Conservation (phyloP, 148 eudicot species). For the Hydrangea macrophylla region DNA sequence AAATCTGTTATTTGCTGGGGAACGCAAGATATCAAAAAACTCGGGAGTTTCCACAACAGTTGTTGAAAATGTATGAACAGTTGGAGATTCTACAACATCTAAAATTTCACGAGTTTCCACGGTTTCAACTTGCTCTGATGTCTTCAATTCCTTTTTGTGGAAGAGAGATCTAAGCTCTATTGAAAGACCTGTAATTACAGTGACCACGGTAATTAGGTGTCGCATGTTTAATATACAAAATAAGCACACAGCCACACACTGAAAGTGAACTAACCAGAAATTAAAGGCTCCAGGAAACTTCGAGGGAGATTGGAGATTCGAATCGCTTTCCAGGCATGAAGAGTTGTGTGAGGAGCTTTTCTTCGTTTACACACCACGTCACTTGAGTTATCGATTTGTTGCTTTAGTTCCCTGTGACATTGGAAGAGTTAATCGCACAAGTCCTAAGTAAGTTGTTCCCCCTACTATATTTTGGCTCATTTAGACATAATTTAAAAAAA, state of each 20-base stretch:
- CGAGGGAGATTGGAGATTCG: constrained; percentile 33
- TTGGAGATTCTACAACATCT: constrained; percentile 12
- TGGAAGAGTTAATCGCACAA: background rate
- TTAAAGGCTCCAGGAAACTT: constrained; percentile 49
- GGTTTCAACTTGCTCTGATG: constrained; percentile 24
- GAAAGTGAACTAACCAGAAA: constrained; percentile 55
- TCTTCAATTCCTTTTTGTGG: constrained; percentile 17
- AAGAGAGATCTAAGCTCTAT: constrained; percentile 22
- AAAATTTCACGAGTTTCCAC: constrained; percentile 24
- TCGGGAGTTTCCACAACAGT: constrained; percentile 16
- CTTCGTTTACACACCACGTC: constrained; percentile 53
- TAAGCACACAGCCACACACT: background rate
- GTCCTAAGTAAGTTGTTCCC: background rate
- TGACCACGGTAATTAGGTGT: background rate
- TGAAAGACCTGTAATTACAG: constrained; percentile 42
- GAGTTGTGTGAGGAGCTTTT: constrained; percentile 41
- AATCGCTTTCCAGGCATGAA: constrained; percentile 45
- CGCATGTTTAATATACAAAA: background rate
- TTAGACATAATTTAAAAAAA: background rate
- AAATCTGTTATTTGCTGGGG: constrained; percentile 13
- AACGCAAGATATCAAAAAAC: constrained; percentile 4
- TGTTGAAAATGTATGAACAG: constrained; percentile 1
- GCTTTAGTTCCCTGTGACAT: constrained; percentile 49
- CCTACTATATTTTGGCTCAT: background rate
- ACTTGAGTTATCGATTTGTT: constrained; percentile 47